A percentile compares a stretch with the other conserved stretches of the same genome.
Conservation (phyloP, 306 rosid species). For the Ammopiptanthus mongolicus region DNA sequence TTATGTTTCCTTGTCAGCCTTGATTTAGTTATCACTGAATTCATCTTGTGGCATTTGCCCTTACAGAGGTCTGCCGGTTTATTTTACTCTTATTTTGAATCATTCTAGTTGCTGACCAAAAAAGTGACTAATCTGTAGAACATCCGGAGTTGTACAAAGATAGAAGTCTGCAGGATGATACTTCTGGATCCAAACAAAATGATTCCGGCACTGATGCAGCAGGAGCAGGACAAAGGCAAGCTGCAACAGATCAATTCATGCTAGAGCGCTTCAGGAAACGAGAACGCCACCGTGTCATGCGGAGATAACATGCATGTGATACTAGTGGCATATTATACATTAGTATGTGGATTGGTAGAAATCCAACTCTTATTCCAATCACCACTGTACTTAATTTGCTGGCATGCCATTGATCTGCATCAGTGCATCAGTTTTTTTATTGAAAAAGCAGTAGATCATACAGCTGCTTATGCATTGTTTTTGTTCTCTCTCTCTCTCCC, state of each 20-base stretch:
- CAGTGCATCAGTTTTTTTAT: background rate
- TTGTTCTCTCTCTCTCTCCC: background rate
- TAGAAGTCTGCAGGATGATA: conserved; percentile 57
- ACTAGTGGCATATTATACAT: background rate
- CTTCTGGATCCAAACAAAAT: conserved; percentile 51
- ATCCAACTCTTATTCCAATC: background rate
- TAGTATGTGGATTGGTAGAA: background rate
- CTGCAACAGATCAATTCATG: conserved; percentile 93
- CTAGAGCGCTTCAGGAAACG: conserved; percentile 93
- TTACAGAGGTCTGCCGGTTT: background rate
- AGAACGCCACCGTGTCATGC: conserved; percentile 88
- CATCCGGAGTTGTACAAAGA: conserved; percentile 96
- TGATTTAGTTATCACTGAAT: conserved; percentile 2
- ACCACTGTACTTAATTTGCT: background rate
- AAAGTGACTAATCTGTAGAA: conserved; percentile 46
- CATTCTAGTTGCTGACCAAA: conserved; percentile 10
- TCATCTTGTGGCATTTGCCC: background rate
- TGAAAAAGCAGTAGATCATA: conserved; percentile 1
- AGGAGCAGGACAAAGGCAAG: conserved; percentile 83
- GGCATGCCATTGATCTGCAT: background rate
- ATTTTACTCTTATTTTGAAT: background rate
- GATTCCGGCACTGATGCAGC: conserved; percentile 52
- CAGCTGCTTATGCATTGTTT: background rate
- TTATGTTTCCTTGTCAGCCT: background rate
- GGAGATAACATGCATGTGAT: conserved; percentile 42